These are phyloP conservation scores for Allium sativum DNA, from an alignment of 106 monocot species.

Conservation along the genomic window DNA sequence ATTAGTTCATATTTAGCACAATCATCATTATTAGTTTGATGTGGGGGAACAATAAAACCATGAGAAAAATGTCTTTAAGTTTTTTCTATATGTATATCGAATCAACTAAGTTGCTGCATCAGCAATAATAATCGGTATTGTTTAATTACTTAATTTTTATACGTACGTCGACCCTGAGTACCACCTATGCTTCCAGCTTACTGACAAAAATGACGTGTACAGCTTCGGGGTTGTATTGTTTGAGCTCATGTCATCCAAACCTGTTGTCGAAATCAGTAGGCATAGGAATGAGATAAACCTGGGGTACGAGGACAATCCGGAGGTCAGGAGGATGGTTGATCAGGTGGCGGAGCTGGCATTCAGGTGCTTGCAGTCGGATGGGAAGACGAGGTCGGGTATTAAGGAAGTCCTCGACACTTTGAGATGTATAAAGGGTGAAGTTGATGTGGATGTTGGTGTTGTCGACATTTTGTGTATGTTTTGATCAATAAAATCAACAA, in stretches of 20 bases:
- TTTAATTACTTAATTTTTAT: too few species aligned
- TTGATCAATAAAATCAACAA: too few species aligned
- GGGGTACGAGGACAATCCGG: constrained; percentile 2
- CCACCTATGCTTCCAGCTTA: constrained; percentile 17
- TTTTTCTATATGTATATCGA: too few species aligned
- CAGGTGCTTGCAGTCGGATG: constrained; percentile 16
- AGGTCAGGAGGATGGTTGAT: constrained; percentile 6
- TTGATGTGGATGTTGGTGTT: too few species aligned
- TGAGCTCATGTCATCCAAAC: constrained; percentile 25
- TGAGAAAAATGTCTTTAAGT: too few species aligned
- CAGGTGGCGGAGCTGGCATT: constrained; percentile 15
- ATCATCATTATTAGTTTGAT: too few species aligned
- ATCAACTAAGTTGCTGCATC: too few species aligned
- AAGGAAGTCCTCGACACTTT: constrained; percentile 12
- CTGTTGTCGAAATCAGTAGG: constrained; percentile 10
- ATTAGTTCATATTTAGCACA: too few species aligned
- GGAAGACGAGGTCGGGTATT: constrained; percentile 15
- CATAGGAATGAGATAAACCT: constrained; percentile 9
- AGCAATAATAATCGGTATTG: too few species aligned
- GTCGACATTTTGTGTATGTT: too few species aligned
- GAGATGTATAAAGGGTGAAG: constrained; percentile 3
- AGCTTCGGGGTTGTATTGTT: constrained; percentile 21
- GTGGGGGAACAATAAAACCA: too few species aligned
- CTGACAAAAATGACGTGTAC: constrained; percentile 20
- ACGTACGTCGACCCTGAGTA: constrained; percentile 20